Conservation (phyloP, 371 early-diverging fungal species). For the Mucor lusitanicus region DNA sequence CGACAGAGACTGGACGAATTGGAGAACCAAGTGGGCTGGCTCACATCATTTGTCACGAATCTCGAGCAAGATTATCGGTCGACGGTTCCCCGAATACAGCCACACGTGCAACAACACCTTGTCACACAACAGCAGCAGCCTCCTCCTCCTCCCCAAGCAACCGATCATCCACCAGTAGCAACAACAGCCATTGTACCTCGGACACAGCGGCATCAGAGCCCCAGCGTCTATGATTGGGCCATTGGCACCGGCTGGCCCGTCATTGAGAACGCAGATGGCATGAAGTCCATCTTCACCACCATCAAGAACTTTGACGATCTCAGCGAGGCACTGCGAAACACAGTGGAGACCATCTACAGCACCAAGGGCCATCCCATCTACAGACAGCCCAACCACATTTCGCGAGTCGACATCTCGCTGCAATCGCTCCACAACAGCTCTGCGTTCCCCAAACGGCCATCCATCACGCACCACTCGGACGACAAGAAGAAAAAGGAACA, state of each 20-base stretch:
- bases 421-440: neutral
- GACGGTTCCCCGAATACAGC: slow-evolving; percentile 12
- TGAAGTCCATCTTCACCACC: slow-evolving; percentile 28
- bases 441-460: neutral
- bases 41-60: slow-evolving; percentile 9
- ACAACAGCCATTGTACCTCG: neutral
- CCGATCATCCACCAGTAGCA: neutral
- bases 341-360: slow-evolving; percentile 15
- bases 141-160: neutral
- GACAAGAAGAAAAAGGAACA: slow-evolving; percentile 9
- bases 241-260: slow-evolving; percentile 30
- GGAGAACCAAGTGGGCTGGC: slow-evolving; percentile 22
- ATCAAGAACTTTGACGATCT: slow-evolving; percentile 30
- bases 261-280: slow-evolving; percentile 19
- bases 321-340: slow-evolving; percentile 22
- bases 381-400: slow-evolving; percentile 5
- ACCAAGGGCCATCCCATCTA: slow-evolving; percentile 11
- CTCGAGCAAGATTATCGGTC: slow-evolving; percentile 21
- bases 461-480: neutral
- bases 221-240: slow-evolving; percentile 28
- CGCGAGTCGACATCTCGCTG: neutral
- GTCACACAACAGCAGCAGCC: slow-evolving; percentile 8
- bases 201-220: neutral
- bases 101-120: slow-evolving; percentile 6
- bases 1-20: slow-evolving; percentile 29